A percentile compares a stretch with the other conserved stretches of the same genome.
phyloP scores from a whole-genome alignment of 805 yeast genomes.

The Candida sphagnicola region DNA sequence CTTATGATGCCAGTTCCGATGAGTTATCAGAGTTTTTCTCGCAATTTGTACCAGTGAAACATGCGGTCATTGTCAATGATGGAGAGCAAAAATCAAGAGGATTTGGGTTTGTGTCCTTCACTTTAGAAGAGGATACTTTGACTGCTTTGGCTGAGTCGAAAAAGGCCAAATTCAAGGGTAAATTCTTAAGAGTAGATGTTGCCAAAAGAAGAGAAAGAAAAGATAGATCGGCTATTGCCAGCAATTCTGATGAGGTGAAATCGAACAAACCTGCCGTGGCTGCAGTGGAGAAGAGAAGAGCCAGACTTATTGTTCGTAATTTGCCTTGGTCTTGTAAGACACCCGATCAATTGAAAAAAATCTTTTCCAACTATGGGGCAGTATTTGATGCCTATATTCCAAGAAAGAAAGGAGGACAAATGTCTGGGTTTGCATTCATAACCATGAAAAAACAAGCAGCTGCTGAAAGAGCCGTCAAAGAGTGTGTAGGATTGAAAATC shows the following conservation, averaged over 20 bases:
- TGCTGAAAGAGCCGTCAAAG: conserved; percentile 81
- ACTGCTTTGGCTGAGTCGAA: conserved; percentile 68
- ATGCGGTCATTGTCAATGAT: conserved; percentile 87
- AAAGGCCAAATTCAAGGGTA: conserved; percentile 60
- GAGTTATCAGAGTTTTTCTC: conserved; percentile 82
- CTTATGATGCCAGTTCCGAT: conserved; percentile 75
- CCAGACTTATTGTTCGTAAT: conserved; percentile 84
- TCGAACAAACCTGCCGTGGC: conserved; percentile 14
- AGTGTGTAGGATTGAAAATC: conserved; percentile 67
- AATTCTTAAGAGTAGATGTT: conserved; percentile 70
- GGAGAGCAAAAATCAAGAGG: conserved; percentile 77
- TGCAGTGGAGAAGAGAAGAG: conserved; percentile 70
- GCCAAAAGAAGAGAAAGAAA: conserved; percentile 91
- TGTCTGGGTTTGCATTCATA: conserved; percentile 94
- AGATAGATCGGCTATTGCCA: conserved; percentile 13
- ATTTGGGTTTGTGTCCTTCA: conserved; percentile 92
- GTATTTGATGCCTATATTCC: conserved; percentile 90
- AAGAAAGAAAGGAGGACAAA: conserved; percentile 77
- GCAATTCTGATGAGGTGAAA: conserved; percentile 4
- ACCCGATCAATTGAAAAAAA: conserved; percentile 63
- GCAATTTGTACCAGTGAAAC: conserved; percentile 90
- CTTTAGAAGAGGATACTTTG: conserved; percentile 76
- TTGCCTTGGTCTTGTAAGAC: conserved; percentile 94
- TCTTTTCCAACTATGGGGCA: conserved; percentile 75
- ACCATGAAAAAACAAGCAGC: conserved; percentile 76